phyloP scores from a whole-genome alignment of 2,329 filamentous ascomycete genomes.

The Cladophialophora carrionii region DNA sequence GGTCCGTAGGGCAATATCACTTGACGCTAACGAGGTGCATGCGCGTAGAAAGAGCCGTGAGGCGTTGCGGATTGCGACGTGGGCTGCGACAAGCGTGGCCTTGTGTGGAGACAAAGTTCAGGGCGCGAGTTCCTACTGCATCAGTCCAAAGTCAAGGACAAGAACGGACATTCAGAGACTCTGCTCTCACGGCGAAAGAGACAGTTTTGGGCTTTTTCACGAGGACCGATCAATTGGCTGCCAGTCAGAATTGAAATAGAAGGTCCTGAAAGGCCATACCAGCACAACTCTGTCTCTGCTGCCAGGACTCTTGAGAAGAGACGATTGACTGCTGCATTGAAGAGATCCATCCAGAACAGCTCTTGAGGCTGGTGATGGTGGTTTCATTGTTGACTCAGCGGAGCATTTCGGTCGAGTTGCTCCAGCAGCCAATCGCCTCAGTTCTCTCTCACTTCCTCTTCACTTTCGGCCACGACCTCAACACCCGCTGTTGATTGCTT shows the following conservation, averaged over 20 bases:
- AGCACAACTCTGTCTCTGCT: not conserved
- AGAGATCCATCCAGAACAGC: not conserved
- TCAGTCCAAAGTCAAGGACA: too few relatives aligned
- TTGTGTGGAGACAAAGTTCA: too few relatives aligned
- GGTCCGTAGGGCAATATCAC: not conserved
- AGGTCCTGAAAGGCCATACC: not conserved
- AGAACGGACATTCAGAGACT: too few relatives aligned
- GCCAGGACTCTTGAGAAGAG: not conserved
- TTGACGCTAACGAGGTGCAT: too few relatives aligned
- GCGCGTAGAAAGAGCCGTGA: not conserved
- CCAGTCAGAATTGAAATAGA: not conserved
- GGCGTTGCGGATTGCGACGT: not conserved
- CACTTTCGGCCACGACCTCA: not conserved
- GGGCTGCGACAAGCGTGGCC: not conserved
- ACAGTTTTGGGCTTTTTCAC: too few relatives aligned
- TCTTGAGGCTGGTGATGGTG: not conserved
- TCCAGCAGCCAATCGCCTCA: not conserved
- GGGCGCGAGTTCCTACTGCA: too few relatives aligned
- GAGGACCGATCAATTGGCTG: too few relatives aligned
- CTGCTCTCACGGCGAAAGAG: too few relatives aligned
- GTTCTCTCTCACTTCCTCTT: not conserved
- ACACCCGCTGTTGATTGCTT: not conserved
- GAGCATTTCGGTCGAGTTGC: not conserved
- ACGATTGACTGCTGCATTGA: not conserved
- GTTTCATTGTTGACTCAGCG: not conserved